A percentile compares a stretch with the other conserved stretches of the same genome.
Conservation (phyloP, 148 eudicot species). For the Silene uniflora region DNA sequence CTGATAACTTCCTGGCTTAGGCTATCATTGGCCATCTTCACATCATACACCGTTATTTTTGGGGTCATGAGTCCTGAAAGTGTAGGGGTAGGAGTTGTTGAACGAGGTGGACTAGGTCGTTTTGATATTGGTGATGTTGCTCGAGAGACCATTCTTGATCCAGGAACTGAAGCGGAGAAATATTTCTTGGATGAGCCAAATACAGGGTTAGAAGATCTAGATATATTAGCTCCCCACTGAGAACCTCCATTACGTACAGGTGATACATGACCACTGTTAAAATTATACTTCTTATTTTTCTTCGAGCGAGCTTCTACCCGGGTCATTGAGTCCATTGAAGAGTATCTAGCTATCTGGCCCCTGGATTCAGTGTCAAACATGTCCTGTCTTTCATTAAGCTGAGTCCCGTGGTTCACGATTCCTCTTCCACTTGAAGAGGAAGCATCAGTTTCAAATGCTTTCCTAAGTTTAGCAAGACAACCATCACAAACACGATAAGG, state of each 20-base stretch:
- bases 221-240: conserved; percentile 77
- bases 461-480: conserved; percentile 73
- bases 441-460: conserved; percentile 58
- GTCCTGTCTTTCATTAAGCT: conserved; percentile 59
- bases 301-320: conserved; percentile 60
- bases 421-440: conserved; percentile 73
- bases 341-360: conserved; percentile 76
- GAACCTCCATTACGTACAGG: conserved; percentile 83
- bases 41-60: conserved; percentile 46
- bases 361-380: conserved; percentile 60
- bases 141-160: conserved; percentile 94
- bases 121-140: conserved; percentile 98
- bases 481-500: conserved; percentile 96
- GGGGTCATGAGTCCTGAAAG: conserved; percentile 85
- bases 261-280: conserved; percentile 88
- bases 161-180: conserved; percentile 98
- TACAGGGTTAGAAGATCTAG: conserved; percentile 82
- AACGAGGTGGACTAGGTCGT: conserved; percentile 93
- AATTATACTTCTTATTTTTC: conserved; percentile 68
- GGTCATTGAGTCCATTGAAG: conserved; percentile 73
- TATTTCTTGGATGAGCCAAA: conserved; percentile 92
- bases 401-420: conserved; percentile 50
- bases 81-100: conserved; percentile 92
- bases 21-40: conserved; percentile 49
- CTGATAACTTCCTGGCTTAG: conserved; percentile 67